Evolutionary conservation across 805 yeast species (phyloP).

Genomic region (Starmerella etchellsii): DNA sequence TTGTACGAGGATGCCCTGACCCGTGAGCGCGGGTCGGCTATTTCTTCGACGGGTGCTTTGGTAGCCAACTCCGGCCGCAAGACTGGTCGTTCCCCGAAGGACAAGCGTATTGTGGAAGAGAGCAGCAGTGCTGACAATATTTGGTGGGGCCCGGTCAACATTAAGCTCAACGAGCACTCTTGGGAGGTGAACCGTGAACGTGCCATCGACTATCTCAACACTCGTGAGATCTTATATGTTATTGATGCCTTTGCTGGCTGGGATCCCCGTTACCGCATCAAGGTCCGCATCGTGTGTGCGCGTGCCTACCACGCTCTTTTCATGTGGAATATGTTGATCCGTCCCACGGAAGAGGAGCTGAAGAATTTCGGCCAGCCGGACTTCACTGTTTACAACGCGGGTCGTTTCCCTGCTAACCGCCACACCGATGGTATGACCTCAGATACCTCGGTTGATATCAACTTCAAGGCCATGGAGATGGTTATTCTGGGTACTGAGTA

Average conservation of each 20-base stretch:
- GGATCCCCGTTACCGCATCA: slow-evolving; percentile 96
- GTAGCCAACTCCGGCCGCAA: slow-evolving; percentile 91
- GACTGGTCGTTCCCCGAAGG: slow-evolving; percentile 98
- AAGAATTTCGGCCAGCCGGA: slow-evolving; percentile 91
- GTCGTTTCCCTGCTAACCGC: slow-evolving; percentile 95
- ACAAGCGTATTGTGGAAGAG: slow-evolving; percentile 95
- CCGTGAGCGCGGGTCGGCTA: slow-evolving; percentile 77
- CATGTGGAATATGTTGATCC: slow-evolving; percentile 96
- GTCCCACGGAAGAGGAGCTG: slow-evolving; percentile 85
- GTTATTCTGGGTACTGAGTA: slow-evolving; percentile 96
- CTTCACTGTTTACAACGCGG: slow-evolving; percentile 96
- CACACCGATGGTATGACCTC: slow-evolving; percentile 97
- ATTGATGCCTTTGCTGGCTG: slow-evolving; percentile 98
- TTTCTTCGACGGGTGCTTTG: slow-evolving; percentile 85
- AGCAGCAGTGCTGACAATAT: slow-evolving; percentile 66
- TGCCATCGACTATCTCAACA: slow-evolving; percentile 91
- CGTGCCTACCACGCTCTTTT: slow-evolving; percentile 96
- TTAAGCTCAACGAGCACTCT: slow-evolving; percentile 82
- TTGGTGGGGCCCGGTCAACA: slow-evolving; percentile 99
- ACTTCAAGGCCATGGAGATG: slow-evolving; percentile 97
- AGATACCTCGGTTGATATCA: slow-evolving; percentile 86
- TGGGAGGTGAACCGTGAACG: slow-evolving; percentile 94
- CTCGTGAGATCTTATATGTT: slow-evolving; percentile 84
- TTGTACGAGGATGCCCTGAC: slow-evolving; percentile 85
- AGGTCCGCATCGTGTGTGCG: slow-evolving; percentile 92